Percentiles rank a stretch among this genome's conserved stretches.
These are phyloP conservation scores for Aspergillus versicolor DNA, from an alignment of 2,329 filamentous ascomycete genomes.

Conservation along the genomic window DNA sequence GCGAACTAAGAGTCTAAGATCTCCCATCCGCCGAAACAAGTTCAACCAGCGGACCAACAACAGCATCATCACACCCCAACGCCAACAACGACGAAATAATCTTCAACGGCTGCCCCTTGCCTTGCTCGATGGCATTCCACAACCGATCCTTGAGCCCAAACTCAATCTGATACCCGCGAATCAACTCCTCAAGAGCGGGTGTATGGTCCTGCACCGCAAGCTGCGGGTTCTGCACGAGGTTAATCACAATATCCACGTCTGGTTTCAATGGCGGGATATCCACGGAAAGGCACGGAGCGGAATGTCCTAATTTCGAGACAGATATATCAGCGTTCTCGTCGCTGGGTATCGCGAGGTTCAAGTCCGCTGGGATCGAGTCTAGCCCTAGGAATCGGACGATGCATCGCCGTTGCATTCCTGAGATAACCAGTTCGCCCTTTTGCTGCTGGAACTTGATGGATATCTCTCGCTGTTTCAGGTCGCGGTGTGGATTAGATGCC, in stretches of 20 bases:
- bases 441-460: conserved; percentile 20
- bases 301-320: background rate
- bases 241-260: conserved; percentile 31
- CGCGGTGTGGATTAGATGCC: background rate
- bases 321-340: conserved; percentile 1
- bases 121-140: conserved; percentile 23
- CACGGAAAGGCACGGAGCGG: conserved; percentile 12
- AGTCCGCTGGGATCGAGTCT: background rate
- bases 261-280: conserved; percentile 22
- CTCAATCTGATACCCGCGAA: conserved; percentile 28
- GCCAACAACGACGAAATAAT: conserved; percentile 23
- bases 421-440: conserved; percentile 9
- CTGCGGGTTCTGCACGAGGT: conserved; percentile 34
- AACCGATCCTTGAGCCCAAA: conserved; percentile 27
- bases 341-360: conserved; percentile 19
- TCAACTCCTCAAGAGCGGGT: conserved; percentile 18
- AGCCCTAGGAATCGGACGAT: conserved; percentile 5
- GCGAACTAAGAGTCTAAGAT: no score
- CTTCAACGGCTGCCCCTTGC: conserved; percentile 15
- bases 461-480: conserved; percentile 6
- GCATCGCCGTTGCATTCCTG: background rate
- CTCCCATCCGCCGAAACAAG: conserved; percentile 6
- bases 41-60: conserved; percentile 27
- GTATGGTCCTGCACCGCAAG: conserved; percentile 22
- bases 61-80: conserved; percentile 25